Evolutionary conservation across 257 asterid genomes (phyloP).

Genomic region (Mitragyna speciosa): DNA sequence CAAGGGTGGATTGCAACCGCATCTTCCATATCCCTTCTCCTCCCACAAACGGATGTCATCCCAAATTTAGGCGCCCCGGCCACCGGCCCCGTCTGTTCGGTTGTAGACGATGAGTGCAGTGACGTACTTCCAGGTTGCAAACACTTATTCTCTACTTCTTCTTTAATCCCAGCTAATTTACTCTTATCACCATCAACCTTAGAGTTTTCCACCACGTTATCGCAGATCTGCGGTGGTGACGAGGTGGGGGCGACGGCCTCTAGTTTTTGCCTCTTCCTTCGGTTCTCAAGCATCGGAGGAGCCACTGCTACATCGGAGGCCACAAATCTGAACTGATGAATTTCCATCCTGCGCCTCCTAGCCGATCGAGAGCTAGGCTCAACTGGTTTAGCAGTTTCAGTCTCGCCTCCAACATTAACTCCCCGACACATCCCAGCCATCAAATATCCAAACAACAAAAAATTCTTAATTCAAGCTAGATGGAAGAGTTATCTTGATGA

Average conservation of each 20-base stretch:
- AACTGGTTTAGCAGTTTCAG: slow-evolving; percentile 59
- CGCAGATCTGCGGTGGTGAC: neutral
- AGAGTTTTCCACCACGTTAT: neutral
- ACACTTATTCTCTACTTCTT: slow-evolving; percentile 4
- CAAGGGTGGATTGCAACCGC: slow-evolving; percentile 66
- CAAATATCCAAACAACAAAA: too few species aligned
- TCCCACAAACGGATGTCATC: slow-evolving; percentile 70
- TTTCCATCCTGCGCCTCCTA: slow-evolving; percentile 67
- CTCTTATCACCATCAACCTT: neutral
- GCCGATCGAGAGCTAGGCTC: slow-evolving; percentile 65
- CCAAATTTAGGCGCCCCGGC: slow-evolving; percentile 58
- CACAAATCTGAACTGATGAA: slow-evolving; percentile 63
- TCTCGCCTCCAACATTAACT: slow-evolving; percentile 55
- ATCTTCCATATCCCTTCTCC: slow-evolving; percentile 94
- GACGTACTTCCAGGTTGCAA: slow-evolving; percentile 13
- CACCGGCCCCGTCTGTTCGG: neutral
- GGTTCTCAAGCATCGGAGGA: slow-evolving; percentile 44
- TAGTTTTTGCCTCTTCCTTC: slow-evolving; percentile 42
- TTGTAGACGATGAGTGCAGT: neutral
- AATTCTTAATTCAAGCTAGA: neutral
- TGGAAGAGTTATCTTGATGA: neutral
- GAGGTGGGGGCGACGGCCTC: slow-evolving; percentile 32
- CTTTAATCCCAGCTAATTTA: neutral
- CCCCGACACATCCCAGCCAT: slow-evolving; percentile 87
- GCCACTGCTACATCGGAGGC: slow-evolving; percentile 62